Evolutionary conservation across 106 monocot species (phyloP), one percentile per base, ranked within the genome.

Genomic region (Platanthera zijinensis): DNA sequence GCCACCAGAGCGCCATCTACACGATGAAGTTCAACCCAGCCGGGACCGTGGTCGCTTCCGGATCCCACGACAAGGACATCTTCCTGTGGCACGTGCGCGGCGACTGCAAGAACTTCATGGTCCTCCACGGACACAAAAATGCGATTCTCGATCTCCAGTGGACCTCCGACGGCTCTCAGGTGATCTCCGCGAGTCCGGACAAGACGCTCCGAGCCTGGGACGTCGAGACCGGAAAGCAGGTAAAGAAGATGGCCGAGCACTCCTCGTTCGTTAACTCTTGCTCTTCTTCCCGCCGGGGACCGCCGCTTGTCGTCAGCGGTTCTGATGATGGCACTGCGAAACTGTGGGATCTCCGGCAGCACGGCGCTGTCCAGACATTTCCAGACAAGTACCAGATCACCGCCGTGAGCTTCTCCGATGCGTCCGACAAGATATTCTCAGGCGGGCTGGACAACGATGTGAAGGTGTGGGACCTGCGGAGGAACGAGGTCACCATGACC

Each of bases 311-410:
- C 13, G 92, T 90, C 28, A 99, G 99, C 74, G 99, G 94, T 0
- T 99, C 94, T 15, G 97, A 99, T 66, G 99, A 99, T 57, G 99
- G 94, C 49, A 94, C 99, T n/a, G 84, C 94, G 12, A 99, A 99
- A 57, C 84, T 99, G 5, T 99, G 94, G 99, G 99, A 99, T 72
- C 89, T 99, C 12, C 87, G 99, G 5, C 85, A 82, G 51, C 87
- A 90, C 47, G 99, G 94, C 13, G 86, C 99, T 3, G 84, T 99
- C 22, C 99, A 99, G 80, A 99, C 92, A 7, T 79, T 94, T 32
- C 89, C 87, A 0, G 94, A 94, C 77, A 94, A 93, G 73, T 94
- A 90, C 54, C 99, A 99, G 82, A 90, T 99, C 56, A 94, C 92
- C 0, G 94, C 94, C 0, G 99, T 99, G 0, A 76, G 88, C 30